phyloP scores from a whole-genome alignment of 2,329 filamentous ascomycete species.

The Coniochaeta sp. region DNA sequence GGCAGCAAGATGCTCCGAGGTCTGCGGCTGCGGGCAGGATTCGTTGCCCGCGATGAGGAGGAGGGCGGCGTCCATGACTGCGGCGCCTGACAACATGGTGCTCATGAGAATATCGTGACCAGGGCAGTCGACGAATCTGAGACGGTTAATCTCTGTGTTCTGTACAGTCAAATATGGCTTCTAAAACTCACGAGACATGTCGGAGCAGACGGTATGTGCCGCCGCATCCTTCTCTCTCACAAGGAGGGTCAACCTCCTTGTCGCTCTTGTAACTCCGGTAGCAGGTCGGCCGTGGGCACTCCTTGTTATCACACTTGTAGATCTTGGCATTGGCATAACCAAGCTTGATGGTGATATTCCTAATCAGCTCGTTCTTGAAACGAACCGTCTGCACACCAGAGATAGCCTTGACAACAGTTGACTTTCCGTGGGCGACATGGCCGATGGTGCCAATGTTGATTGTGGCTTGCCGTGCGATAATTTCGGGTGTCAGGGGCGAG shows the following conservation, averaged over 20 bases:
- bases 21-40: constrained; percentile 96
- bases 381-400: constrained; percentile 97
- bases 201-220: constrained; percentile 83
- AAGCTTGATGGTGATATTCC: constrained; percentile 99
- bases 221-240: constrained; percentile 83
- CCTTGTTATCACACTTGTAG: constrained; percentile 92
- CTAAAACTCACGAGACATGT: constrained; percentile 74
- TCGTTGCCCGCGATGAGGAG: constrained; percentile 97
- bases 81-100: constrained; percentile 98
- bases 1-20: constrained; percentile 94
- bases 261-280: constrained; percentile 98
- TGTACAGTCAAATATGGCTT: not conserved
- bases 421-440: constrained; percentile 98
- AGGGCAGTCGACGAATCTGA: constrained; percentile 92
- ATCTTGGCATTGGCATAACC: constrained; percentile 99
- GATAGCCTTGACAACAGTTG: constrained; percentile 97
- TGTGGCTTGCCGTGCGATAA: constrained; percentile 94
- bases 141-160: constrained; percentile 15
- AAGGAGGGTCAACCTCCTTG: constrained; percentile 95
- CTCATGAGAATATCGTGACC: constrained; percentile 99
- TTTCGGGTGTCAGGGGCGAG: constrained; percentile 85
- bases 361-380: constrained; percentile 99
- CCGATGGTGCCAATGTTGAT: constrained; percentile 99
- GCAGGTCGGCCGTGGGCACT: constrained; percentile 90
- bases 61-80: constrained; percentile 97